These are phyloP conservation scores for Tuber aestivum DNA, from an alignment of 495 filamentous ascomycete genomes.

Conservation along the genomic window DNA sequence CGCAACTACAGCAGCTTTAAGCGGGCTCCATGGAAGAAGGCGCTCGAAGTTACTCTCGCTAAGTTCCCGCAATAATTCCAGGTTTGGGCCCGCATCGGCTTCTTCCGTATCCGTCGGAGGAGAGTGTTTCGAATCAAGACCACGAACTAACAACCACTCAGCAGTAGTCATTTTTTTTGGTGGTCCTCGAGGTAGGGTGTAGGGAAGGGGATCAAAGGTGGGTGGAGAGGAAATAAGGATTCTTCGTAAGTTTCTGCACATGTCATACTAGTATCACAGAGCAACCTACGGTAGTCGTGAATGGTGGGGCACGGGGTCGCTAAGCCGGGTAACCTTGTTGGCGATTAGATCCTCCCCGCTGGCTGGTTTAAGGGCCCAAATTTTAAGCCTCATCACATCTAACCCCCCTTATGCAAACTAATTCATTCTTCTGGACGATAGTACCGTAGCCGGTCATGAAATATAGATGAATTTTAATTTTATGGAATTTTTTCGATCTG, in stretches of 20 bases:
- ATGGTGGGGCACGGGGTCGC: background rate
- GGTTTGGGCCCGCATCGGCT: background rate
- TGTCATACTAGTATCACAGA: too few relatives aligned
- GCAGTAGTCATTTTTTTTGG: background rate
- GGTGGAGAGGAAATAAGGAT: background rate
- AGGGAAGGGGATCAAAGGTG: background rate
- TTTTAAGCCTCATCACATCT: background rate
- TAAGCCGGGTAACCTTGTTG: background rate
- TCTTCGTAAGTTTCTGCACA: background rate
- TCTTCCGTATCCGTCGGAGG: background rate
- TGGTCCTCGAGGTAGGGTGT: background rate
- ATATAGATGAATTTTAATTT: background rate
- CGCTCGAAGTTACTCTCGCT: constrained; percentile 25
- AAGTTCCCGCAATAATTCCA: constrained; percentile 3
- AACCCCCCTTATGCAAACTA: background rate
- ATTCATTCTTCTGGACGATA: background rate
- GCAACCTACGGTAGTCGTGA: background rate
- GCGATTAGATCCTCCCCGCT: background rate
- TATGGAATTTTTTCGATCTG: background rate
- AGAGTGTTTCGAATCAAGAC: background rate
- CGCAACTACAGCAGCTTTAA: constrained; percentile 15
- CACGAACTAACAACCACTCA: constrained; percentile 29
- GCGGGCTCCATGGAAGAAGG: constrained; percentile 14
- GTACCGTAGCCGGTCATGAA: background rate
- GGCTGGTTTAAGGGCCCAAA: background rate